Evolutionary conservation across 257 asterid species (phyloP).

Genomic region (Ballota nigra): DNA sequence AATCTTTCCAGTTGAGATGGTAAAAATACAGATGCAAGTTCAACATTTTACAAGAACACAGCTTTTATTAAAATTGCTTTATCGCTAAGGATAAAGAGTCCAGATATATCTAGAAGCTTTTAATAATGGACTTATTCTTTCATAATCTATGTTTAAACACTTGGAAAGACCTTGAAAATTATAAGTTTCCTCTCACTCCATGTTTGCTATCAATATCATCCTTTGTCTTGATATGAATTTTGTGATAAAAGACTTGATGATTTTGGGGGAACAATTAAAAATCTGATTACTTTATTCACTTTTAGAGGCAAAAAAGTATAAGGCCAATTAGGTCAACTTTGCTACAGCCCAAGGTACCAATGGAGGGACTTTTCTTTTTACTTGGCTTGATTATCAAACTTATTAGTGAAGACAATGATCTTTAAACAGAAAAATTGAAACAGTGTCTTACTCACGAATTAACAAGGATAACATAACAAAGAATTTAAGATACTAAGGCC

Average conservation of each 20-base stretch:
- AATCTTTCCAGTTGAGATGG: not conserved
- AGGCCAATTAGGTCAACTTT: not conserved
- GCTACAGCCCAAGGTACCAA: not conserved
- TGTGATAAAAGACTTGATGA: not conserved
- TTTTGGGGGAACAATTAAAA: not conserved
- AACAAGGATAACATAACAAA: not conserved
- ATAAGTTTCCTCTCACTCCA: not conserved
- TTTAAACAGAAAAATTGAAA: not conserved
- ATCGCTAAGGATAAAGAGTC: not conserved
- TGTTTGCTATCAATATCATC: not conserved
- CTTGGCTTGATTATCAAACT: not conserved
- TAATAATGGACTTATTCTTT: not conserved
- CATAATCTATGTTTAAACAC: not conserved
- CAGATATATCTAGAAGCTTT: not conserved
- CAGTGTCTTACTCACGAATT: not conserved
- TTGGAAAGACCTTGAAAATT: not conserved
- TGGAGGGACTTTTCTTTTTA: not conserved
- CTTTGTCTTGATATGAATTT: not conserved
- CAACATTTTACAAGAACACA: not conserved
- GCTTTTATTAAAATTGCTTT: not conserved
- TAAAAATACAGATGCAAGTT: not conserved
- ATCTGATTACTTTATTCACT: not conserved
- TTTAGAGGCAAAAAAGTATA: not conserved
- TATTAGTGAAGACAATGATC: not conserved
- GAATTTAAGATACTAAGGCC: conserved; percentile 1